Percentiles rank a stretch among this genome's conserved stretches.
Conservation (phyloP, 2,329 filamentous ascomycete genomes). For the Diaporthe aspalathi region DNA sequence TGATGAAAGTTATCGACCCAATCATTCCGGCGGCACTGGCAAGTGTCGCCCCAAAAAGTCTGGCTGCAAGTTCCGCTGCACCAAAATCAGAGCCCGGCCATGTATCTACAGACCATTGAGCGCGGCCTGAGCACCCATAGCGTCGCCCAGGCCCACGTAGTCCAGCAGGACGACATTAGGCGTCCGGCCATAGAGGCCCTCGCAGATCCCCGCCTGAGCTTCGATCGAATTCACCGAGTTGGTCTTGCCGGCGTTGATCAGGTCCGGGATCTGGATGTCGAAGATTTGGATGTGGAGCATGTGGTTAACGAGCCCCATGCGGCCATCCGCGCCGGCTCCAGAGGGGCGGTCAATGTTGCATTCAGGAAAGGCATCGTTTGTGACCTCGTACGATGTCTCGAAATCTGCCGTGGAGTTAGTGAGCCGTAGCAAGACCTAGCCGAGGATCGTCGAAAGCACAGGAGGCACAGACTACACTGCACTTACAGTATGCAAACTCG, state of each 20-base stretch:
- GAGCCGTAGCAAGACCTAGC: not conserved
- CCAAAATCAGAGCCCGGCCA: not conserved
- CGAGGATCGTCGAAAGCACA: too few relatives aligned
- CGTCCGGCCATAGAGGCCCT: slow-evolving; percentile 45
- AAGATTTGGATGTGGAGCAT: slow-evolving; percentile 65
- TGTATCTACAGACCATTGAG: slow-evolving; percentile 31
- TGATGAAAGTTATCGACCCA: not conserved
- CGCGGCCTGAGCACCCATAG: slow-evolving; percentile 29
- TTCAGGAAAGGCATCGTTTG: slow-evolving; percentile 67
- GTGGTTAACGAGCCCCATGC: slow-evolving; percentile 70
- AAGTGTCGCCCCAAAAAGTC: not conserved
- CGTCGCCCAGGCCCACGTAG: slow-evolving; percentile 33
- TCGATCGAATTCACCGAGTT: slow-evolving; percentile 60
- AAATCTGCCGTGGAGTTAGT: slow-evolving; percentile 8
- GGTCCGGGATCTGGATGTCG: slow-evolving; percentile 46
- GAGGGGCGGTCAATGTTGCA: slow-evolving; percentile 74
- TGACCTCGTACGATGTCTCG: slow-evolving; percentile 78
- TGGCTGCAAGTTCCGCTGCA: not conserved
- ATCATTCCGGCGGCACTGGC: not conserved
- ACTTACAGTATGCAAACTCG: slow-evolving; percentile 66
- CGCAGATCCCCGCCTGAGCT: slow-evolving; percentile 54
- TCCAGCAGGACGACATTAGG: slow-evolving; percentile 50
- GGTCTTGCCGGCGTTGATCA: slow-evolving; percentile 51
- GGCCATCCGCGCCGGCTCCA: slow-evolving; percentile 50
- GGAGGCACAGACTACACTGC: slow-evolving; percentile 64